A percentile compares a stretch with the other conserved stretches of the same genome.
phyloP scores from a whole-genome alignment of 1,139 yeast species.

The Chernovozyma aurita region DNA sequence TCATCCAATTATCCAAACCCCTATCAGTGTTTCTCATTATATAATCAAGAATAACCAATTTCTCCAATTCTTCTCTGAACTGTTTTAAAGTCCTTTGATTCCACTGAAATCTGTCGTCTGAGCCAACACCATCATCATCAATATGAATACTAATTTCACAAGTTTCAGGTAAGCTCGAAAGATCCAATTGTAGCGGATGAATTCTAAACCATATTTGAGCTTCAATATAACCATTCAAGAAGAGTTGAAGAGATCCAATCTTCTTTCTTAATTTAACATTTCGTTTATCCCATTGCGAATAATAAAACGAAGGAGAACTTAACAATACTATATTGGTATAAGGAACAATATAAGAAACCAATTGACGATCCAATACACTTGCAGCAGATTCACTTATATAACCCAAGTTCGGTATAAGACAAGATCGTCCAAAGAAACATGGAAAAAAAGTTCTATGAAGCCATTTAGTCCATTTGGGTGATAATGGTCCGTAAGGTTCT shows the following conservation, averaged over 20 bases:
- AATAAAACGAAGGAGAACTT: conserved; percentile 53
- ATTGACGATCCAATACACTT: conserved; percentile 55
- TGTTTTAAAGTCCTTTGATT: conserved; percentile 44
- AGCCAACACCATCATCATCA: conserved; percentile 10
- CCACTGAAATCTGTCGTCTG: conserved; percentile 44
- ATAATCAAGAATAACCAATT: conserved; percentile 66
- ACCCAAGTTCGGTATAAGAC: conserved; percentile 69
- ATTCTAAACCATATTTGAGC: conserved; percentile 57
- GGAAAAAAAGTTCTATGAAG: conserved; percentile 71
- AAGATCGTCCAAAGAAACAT: conserved; percentile 71
- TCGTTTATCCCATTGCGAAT: conserved; percentile 45
- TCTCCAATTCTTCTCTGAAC: conserved; percentile 62
- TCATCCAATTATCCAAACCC: conserved; percentile 79
- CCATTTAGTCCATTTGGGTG: conserved; percentile 84
- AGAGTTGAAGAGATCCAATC: conserved; percentile 66
- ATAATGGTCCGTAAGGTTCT: conserved; percentile 75
- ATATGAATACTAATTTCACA: conserved; percentile 15
- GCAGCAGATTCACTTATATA: conserved; percentile 75
- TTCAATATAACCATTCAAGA: conserved; percentile 53
- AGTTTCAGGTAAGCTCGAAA: conserved; percentile 19
- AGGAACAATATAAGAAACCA: conserved; percentile 61
- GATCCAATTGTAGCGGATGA: conserved; percentile 48
- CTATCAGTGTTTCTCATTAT: conserved; percentile 74
- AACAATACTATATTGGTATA: conserved; percentile 56
- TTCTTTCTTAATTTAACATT: conserved; percentile 29